Base-by-base conservation (phyloP, 106 monocot genomes). In the Xerophyta viscosa region DNA sequence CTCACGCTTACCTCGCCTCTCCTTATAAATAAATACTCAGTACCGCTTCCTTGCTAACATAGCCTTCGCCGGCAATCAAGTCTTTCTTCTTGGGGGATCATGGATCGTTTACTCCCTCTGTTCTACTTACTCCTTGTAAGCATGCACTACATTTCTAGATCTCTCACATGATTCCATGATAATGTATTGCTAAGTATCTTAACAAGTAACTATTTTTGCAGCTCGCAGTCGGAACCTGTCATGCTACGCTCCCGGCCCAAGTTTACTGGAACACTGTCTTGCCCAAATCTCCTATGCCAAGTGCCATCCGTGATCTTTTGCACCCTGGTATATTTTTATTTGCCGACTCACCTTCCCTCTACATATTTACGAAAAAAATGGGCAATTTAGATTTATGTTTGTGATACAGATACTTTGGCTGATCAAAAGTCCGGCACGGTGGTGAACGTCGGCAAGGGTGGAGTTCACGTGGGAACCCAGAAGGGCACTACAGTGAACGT, bases 271-370 rank as follows among this genome's bases (percentile, higher is more conserved):
- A 77, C 18, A 57, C 57, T 24, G 66, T 62, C 14, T 53, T 87
- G 3, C 71, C 78, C 3, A 60, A 68, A 46, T 69, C 87, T 50
- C 75, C 67, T 19, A 82, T 87, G 74, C 87, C 87, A 11, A 45
- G n/a, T 23, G 66, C 75, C 45, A 61, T 79, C 37, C 39, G 17
- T 0, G 60, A 72, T 3, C 68, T 62, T 27, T 45, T 79, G 1
- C 23, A 12, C 41, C 11, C 60, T 42, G 72, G 71, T 71, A 54
- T 46, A 27, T 58, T 45, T 64, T 28, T 12, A 15, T 39, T 12
- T 15, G 5, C 33, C 33, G 33, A 39, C 6, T 10, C 37, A 43
- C 10, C 37, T 50, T 55, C 20, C 14, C 31, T 27, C 24, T 64
- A 15, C 12, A 26, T 70, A n/a, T n/a, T n/a, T n/a, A n/a, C n/a